Conservation (phyloP, 1,284 basidiomycete genomes). For the Sporisorium scitamineum region DNA sequence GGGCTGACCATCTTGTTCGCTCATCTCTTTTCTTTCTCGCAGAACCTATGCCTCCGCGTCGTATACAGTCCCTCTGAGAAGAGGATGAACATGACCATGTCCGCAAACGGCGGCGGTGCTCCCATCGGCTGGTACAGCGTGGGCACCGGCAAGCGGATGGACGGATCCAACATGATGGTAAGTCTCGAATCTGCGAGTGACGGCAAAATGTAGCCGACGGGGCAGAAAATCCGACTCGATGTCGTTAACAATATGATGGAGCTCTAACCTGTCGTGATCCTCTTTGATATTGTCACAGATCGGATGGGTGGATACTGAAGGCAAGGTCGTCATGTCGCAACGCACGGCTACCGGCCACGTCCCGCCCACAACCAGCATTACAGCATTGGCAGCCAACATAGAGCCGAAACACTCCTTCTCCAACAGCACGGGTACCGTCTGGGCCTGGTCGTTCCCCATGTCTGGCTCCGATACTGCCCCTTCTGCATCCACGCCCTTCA, state of each 20-base stretch:
- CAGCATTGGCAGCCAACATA: constrained; percentile 26
- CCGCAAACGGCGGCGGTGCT: constrained; percentile 38
- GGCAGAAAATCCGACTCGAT: neutral
- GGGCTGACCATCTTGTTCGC: neutral
- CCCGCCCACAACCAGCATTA: constrained; percentile 72
- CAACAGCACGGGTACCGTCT: constrained; percentile 46
- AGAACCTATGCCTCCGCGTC: constrained; percentile 48
- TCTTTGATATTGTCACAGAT: constrained; percentile 68
- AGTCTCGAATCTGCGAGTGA: constrained; percentile 6
- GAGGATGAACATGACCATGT: constrained; percentile 56
- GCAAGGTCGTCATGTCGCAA: constrained; percentile 75
- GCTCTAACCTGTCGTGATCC: neutral
- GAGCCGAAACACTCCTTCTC: constrained; percentile 29
- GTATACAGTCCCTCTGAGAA: constrained; percentile 42
- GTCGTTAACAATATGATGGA: too few relatives aligned
- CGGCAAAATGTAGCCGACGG: neutral
- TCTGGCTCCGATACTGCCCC: constrained; percentile 28
- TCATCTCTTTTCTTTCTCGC: neutral
- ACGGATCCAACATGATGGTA: constrained; percentile 60
- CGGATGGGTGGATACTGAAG: constrained; percentile 76
- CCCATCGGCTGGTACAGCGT: constrained; percentile 51
- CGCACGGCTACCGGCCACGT: constrained; percentile 72
- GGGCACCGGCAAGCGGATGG: constrained; percentile 48
- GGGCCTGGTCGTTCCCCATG: constrained; percentile 50
- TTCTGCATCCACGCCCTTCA: constrained; percentile 36